Percentiles rank a stretch among this genome's conserved stretches.
These are phyloP conservation scores for Gaillardinia entomophila DNA, from an alignment of 805 yeast species.

Conservation along the genomic window DNA sequence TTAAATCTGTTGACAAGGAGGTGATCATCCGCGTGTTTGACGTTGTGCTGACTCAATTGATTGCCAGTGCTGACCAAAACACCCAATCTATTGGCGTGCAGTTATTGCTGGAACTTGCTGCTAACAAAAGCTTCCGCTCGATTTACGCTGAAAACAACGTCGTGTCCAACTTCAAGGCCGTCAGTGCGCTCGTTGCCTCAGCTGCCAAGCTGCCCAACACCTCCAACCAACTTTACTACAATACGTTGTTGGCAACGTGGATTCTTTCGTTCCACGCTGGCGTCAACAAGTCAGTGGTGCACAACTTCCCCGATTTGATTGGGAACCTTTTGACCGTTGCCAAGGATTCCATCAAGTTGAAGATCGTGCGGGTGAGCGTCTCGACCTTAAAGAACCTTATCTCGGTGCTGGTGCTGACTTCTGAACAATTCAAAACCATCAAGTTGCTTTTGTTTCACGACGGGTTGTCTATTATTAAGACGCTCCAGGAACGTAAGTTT, in stretches of 20 bases:
- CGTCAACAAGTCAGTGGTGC: slow-evolving; percentile 43
- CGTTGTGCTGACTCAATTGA: slow-evolving; percentile 24
- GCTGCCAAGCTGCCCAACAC: slow-evolving; percentile 32
- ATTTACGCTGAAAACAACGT: slow-evolving; percentile 37
- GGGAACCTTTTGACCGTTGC: slow-evolving; percentile 52
- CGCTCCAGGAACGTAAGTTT: slow-evolving; percentile 83
- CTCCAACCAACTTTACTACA: slow-evolving; percentile 74
- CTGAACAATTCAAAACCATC: slow-evolving; percentile 43
- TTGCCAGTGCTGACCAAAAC: slow-evolving; percentile 35
- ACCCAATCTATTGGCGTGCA: slow-evolving; percentile 59
- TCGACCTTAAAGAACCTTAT: slow-evolving; percentile 65
- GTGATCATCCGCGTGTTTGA: slow-evolving; percentile 35
- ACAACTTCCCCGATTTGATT: slow-evolving; percentile 49
- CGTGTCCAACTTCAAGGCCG: slow-evolving; percentile 26
- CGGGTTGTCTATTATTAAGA: slow-evolving; percentile 62
- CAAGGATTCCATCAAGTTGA: slow-evolving; percentile 84
- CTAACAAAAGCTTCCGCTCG: slow-evolving; percentile 47
- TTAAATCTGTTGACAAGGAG: slow-evolving; percentile 26
- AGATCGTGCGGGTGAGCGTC: slow-evolving; percentile 79
- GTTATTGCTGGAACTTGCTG: slow-evolving; percentile 55
- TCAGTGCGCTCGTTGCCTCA: slow-evolving; percentile 21
- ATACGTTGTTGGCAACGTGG: slow-evolving; percentile 77
- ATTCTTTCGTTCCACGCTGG: slow-evolving; percentile 66
- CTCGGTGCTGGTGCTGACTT: slow-evolving; percentile 18
- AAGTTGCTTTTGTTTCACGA: slow-evolving; percentile 71